Base-by-base conservation (phyloP, 2,329 filamentous ascomycete species). In the Sporothrix mexicana region DNA sequence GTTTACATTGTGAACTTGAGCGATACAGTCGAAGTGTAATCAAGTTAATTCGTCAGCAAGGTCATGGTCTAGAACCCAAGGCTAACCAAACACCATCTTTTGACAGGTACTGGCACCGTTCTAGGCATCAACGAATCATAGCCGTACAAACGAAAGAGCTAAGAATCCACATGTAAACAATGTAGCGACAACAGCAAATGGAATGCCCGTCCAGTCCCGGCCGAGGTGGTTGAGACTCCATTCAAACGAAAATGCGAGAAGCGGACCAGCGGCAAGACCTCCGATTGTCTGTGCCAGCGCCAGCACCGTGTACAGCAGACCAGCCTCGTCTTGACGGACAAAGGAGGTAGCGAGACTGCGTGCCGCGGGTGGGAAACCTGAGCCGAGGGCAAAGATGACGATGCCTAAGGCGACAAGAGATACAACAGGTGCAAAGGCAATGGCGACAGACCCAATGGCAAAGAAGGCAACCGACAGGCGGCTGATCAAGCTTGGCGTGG, bases 261-360 rank as follows among this genome's bases (percentile, higher is more conserved):
- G n/a, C 3, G 61, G 61, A 6, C 61, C 61, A n/a, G 61, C 61
- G 17, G 41, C 13, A 9, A 53, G 47, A 2, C 64, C 45, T 12
- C 64, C 64, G 47, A 68, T 25, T 20, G 64, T 68, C 17, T 68
- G 64, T 51, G 64, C 64, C 17, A 68, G 23, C 12, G 45, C 64
- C 25, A 68, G 13, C 15, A 23, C 64, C 2, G 64, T 51, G 20
- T 68, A 68, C 23, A 68, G 47, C 25, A 68, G 15, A 3, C 64
- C 64, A 36, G 64, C 25, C 20, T 68, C 64, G 47, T 68, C 47
- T 20, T 53, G 45, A 12, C 47, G 64, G 41, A 45, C 43, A 17
- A 68, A 68, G 41, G 64, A 51, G 1, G 64, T 68, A 4, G 64
- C 64, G 9, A 68, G 64, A 68, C 64, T 68, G 8, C 64, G 23